Percentiles rank a stretch among this genome's conserved stretches.
Evolutionary conservation across 2,329 filamentous ascomycete genomes (phyloP).

Genomic region (Clonostachys rosea): DNA sequence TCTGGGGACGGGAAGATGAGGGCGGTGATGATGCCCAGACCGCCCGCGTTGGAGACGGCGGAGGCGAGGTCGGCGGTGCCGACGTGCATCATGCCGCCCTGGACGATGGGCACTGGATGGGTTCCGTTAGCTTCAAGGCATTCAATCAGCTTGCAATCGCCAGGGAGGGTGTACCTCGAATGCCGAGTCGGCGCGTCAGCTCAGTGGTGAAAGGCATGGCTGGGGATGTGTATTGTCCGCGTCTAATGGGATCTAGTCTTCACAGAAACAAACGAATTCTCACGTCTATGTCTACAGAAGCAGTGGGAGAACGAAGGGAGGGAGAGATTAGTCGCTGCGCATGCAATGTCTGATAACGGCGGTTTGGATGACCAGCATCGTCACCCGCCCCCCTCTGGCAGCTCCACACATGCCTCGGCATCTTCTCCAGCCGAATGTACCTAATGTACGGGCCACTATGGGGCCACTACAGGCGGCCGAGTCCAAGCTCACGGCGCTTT

Average conservation of each 20-base stretch:
- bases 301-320: neutral
- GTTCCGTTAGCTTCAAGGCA: neutral
- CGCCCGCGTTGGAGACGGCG: conserved; percentile 77
- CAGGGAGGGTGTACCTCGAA: conserved; percentile 30
- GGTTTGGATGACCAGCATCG: too few relatives aligned
- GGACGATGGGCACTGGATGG: conserved; percentile 67
- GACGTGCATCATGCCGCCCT: conserved; percentile 85
- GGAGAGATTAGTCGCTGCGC: neutral
- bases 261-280: too few relatives aligned
- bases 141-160: neutral
- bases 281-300: neutral
- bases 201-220: conserved; percentile 54
- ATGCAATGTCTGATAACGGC: too few relatives aligned
- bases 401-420: too few relatives aligned
- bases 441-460: too few relatives aligned
- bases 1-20: conserved; percentile 91
- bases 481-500: too few relatives aligned
- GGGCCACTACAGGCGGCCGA: too few relatives aligned
- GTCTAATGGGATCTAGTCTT: too few relatives aligned
- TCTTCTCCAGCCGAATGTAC: too few relatives aligned
- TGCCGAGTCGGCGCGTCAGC: conserved; percentile 53
- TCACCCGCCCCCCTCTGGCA: too few relatives aligned
- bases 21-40: conserved; percentile 76
- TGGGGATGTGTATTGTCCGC: neutral
- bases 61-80: conserved; percentile 76